Evolutionary conservation across 805 yeast species (phyloP).

Genomic region (Candida hungchunana): DNA sequence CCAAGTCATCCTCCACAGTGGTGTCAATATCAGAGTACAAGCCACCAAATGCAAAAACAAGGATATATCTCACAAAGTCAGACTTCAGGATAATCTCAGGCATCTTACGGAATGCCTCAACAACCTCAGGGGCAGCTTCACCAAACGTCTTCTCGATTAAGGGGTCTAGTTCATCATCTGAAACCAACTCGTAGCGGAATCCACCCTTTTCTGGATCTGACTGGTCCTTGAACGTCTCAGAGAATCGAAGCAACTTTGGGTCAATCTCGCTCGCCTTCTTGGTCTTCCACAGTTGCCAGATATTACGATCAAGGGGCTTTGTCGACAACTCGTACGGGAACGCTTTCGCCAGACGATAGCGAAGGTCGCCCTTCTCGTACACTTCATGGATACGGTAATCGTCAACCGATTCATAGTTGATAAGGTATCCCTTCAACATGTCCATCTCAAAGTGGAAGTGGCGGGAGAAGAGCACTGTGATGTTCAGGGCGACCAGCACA

Average conservation of each 20-base stretch:
- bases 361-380: slow-evolving; percentile 9
- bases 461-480: too few species aligned
- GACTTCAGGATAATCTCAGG: slow-evolving; percentile 83
- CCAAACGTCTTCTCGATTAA: slow-evolving; percentile 32
- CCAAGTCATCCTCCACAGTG: slow-evolving; percentile 47
- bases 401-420: too few species aligned
- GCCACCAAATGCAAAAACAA: slow-evolving; percentile 74
- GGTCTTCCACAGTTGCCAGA: slow-evolving; percentile 48
- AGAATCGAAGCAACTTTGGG: slow-evolving; percentile 4
- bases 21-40: slow-evolving; percentile 60
- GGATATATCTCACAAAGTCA: slow-evolving; percentile 85
- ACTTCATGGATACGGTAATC: slow-evolving; percentile 11
- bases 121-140: slow-evolving; percentile 65
- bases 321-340: slow-evolving; percentile 16
- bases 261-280: slow-evolving; percentile 7
- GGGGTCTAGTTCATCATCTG: slow-evolving; percentile 32
- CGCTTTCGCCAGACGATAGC: slow-evolving; percentile 9
- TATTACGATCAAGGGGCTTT: slow-evolving; percentile 32
- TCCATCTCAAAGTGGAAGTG: too few species aligned
- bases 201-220: slow-evolving; percentile 3
- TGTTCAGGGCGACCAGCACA: too few species aligned
- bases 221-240: slow-evolving; percentile 9
- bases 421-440: too few species aligned
- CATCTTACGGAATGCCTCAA: slow-evolving; percentile 66
- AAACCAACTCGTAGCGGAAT: slow-evolving; percentile 12